Evolutionary conservation across 352 stramenopile species (phyloP), one percentile per base, ranked within the genome.

Genomic region (Phytopythium helicoides): DNA sequence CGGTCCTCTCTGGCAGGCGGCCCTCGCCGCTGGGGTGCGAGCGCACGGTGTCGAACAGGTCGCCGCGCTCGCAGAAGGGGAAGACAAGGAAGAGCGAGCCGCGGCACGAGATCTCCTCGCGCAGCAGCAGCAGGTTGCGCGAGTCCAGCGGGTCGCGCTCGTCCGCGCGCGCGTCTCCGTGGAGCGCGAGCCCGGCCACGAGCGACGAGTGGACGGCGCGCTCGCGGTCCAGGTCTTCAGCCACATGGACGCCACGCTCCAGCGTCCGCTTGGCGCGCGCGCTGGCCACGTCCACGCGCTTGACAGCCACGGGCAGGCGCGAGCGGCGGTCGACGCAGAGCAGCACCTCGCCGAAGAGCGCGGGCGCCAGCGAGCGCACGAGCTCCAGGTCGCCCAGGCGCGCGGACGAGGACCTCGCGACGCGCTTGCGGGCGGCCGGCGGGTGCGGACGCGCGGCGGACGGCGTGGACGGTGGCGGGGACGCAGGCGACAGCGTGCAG

Each of bases 331-430:
- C 76, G 10, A 56, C 56, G 49, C 71, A 84, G 40, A 87, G 55
- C 21, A 80, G 45, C 50, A 87, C 74, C 48, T 87, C 68, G 33
- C 76, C 76, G 49, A 80, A 87, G 10, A 87, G 62, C 33, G 76
- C 76, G 2, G 76, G 70, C 18, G 71, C 73, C 44, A 87, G 60
- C 3, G 65, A 70, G 39, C 58, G 38, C 25, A 78, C 39, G 33
- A 73, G 56, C 28, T 76, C 65, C 14, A 81, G 70, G 35, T 76
- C 64, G 2, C 49, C 56, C 21, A 76, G 40, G n/a, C 67, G 60
- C 42, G 67, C 28, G 1, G 64, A 58, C n/a, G 67, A 59, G 16
- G 64, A 71, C 15, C 54, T 60, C 28, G 52, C 56, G 36, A 76
- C 49, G 10, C 35, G 49, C n/a, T n/a, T 5, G 56, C 66, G 12